Evolutionary conservation across 768 basidiomycete species (phyloP).

Genomic region (Agaricus subrufescens): DNA sequence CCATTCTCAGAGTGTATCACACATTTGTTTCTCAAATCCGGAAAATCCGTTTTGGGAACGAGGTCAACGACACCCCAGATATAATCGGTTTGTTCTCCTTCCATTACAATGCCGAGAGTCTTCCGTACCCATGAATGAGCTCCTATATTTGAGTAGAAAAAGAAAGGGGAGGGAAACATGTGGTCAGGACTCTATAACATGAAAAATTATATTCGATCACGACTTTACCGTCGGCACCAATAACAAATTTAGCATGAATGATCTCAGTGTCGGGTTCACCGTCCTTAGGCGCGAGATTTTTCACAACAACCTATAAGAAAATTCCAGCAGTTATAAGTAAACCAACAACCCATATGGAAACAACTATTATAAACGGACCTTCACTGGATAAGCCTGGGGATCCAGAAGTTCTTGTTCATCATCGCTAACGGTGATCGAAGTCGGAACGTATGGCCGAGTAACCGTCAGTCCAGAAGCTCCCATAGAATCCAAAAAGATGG

Average conservation of each 20-base stretch:
- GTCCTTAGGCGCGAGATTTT: constrained; percentile 32
- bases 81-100: constrained; percentile 73
- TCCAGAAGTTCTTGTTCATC: constrained; percentile 38
- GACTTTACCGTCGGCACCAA: constrained; percentile 66
- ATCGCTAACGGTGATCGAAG: constrained; percentile 40
- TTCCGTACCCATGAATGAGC: constrained; percentile 86
- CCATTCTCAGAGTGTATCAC: constrained; percentile 68
- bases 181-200: too few relatives aligned
- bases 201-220: neutral
- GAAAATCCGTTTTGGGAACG: constrained; percentile 68
- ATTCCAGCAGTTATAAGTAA: neutral
- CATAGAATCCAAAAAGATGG: constrained; percentile 56
- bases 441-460: constrained; percentile 44
- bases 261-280: constrained; percentile 40
- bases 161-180: neutral
- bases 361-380: constrained; percentile 16
- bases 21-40: constrained; percentile 63
- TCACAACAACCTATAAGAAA: constrained; percentile 36
- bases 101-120: constrained; percentile 57
- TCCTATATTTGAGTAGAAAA: constrained; percentile 31
- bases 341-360: neutral
- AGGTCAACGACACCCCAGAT: constrained; percentile 84
- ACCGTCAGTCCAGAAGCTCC: constrained; percentile 39
- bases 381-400: constrained; percentile 31
- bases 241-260: constrained; percentile 67